These are phyloP conservation scores for Triticum dicoccoides DNA, from an alignment of 176 grass and related monocot species.

Conservation along the genomic window DNA sequence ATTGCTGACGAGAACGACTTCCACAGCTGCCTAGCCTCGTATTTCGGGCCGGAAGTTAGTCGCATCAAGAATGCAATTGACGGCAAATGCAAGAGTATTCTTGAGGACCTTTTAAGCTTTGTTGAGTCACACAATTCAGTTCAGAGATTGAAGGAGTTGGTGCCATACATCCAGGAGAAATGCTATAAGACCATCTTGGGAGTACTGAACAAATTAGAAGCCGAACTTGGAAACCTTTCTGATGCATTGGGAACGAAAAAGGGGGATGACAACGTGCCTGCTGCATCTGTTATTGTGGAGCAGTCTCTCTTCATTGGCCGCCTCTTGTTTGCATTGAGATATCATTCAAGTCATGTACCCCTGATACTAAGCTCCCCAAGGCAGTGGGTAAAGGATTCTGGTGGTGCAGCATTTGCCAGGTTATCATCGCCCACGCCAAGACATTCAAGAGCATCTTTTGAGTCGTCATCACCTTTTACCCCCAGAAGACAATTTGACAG, in stretches of 20 bases:
- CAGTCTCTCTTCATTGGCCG: constrained; percentile 87
- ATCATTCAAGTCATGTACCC: constrained; percentile 91
- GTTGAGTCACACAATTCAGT: constrained; percentile 93
- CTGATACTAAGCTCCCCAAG: constrained; percentile 84
- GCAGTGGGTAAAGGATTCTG: constrained; percentile 77
- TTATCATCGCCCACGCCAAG: constrained; percentile 61
- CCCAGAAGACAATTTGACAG: constrained; percentile 74
- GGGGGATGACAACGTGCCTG: constrained; percentile 30
- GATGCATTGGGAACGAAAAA: constrained; percentile 51
- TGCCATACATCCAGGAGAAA: constrained; percentile 90
- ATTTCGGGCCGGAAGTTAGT: constrained; percentile 84
- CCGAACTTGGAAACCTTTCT: constrained; percentile 65
- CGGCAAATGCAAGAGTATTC: constrained; percentile 85
- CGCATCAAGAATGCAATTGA: constrained; percentile 81
- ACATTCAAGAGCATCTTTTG: constrained; percentile 57
- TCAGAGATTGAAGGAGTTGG: constrained; percentile 77
- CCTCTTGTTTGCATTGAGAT: constrained; percentile 84
- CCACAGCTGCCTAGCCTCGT: constrained; percentile 62
- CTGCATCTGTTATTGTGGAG: constrained; percentile 72
- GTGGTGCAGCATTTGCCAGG: constrained; percentile 41
- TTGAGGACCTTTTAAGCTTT: constrained; percentile 88
- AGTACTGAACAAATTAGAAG: constrained; percentile 75
- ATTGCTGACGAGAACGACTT: constrained; percentile 92
- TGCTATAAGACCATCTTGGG: constrained; percentile 68
- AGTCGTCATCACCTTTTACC: constrained; percentile 45